Base-by-base conservation (phyloP, 352 stramenopile species). In the Phytophthora pseudosyringae region DNA sequence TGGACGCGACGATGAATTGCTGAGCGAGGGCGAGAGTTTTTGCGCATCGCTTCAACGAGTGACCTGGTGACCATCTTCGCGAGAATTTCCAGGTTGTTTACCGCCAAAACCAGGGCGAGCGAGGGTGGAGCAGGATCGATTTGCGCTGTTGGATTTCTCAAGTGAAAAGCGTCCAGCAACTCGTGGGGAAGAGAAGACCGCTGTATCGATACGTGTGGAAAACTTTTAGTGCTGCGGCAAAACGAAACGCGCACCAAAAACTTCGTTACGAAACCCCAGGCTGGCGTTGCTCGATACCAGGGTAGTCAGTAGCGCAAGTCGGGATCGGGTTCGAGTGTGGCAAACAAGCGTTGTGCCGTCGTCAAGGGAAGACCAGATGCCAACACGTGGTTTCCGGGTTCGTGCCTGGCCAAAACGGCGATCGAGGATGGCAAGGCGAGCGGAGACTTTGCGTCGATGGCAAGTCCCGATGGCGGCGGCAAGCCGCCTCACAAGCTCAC, bases 341-440 rank as follows among this genome's bases (percentile, higher is more conserved):
- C 21, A 21, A 21, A 21, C 21, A 21, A 26, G 21, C 32, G 58
- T 66, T 53, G 58, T 53, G 35, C 15, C 13, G 21, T 68, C 53
- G 60, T 57, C 11, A 35, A 26, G 40, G 36, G 52, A 35, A 54
- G 60, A 68, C 44, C 60, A 68, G 60, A 68, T 55, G 35, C 50
- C 35, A 43, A 45, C 59, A 68, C 16, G 43, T 68, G 60, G 60
- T 68, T 68, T 68, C 54, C 41, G 36, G 26, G 39, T 60, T 67
- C 40, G 8, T 41, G 15, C 21, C 59, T 60, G 59, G 38, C 15
- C 44, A 28, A 48, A 64, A 52, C n/a, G 44, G 44, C 12, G 7
- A 5, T 32, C 4, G n/a, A 48, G 55, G 48, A 58, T 35, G 39
- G 39, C 26, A 16, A 16, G 13, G 47, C 21, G 12, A 43, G 29